These are phyloP conservation scores for Stachybotrys elegans DNA, from an alignment of 2,329 filamentous ascomycete genomes.

Conservation along the genomic window DNA sequence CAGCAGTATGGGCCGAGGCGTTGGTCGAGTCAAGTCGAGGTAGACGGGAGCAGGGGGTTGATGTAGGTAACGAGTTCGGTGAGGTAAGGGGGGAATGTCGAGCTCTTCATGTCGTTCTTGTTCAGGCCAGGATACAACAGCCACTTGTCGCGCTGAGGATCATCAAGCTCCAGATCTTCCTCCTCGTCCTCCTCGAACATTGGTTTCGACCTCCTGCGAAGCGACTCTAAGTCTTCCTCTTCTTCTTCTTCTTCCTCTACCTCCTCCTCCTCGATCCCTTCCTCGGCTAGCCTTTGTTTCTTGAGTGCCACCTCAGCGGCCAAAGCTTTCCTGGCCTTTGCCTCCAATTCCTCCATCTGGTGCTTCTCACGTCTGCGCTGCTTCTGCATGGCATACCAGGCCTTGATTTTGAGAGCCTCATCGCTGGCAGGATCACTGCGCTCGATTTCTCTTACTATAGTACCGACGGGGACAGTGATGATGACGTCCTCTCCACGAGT, in stretches of 20 bases:
- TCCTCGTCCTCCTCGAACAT: constrained; percentile 20
- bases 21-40: constrained; percentile 69
- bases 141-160: constrained; percentile 66
- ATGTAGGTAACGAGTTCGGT: constrained; percentile 49
- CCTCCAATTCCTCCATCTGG: constrained; percentile 23
- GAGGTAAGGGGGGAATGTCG: constrained; percentile 45
- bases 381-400: constrained; percentile 27
- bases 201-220: constrained; percentile 9
- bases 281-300: constrained; percentile 9
- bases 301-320: constrained; percentile 19
- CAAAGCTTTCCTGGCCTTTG: constrained; percentile 4
- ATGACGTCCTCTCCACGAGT: constrained; percentile 81
- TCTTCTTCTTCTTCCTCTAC: constrained; percentile 12
- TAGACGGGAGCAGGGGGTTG: constrained; percentile 70
- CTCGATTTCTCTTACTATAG: constrained; percentile 77
- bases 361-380: constrained; percentile 23
- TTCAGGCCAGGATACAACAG: constrained; percentile 76
- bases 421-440: constrained; percentile 72
- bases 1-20: constrained; percentile 77
- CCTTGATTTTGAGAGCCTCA: constrained; percentile 39
- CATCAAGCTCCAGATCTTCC: constrained; percentile 36
- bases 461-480: constrained; percentile 88
- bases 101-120: constrained; percentile 58
- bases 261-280: constrained; percentile 5
- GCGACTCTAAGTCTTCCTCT: constrained; percentile 9